Evolutionary conservation across 1,139 yeast species (phyloP).

Genomic region (Hyphopichia fennica): DNA sequence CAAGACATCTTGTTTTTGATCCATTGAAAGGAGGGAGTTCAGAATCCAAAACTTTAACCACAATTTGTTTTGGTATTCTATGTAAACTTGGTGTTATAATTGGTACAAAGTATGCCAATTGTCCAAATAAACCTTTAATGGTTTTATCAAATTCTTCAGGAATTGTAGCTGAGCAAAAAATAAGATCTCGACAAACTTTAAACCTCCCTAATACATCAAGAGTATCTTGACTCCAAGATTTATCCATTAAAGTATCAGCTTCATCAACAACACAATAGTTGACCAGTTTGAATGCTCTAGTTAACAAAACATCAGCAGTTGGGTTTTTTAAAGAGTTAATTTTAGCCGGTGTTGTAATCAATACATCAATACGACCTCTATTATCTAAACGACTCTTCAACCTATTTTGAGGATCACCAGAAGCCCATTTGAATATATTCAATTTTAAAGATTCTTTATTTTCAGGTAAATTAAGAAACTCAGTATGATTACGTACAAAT

Average conservation of each 20-base stretch:
- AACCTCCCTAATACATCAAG: conserved; percentile 53
- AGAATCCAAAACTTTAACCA: conserved; percentile 75
- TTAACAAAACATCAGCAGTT: conserved; percentile 25
- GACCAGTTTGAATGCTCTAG: conserved; percentile 50
- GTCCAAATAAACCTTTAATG: conserved; percentile 62
- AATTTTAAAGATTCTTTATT: conserved; percentile 34
- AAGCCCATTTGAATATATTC: conserved; percentile 59
- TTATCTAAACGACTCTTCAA: conserved; percentile 48
- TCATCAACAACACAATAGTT: conserved; percentile 82
- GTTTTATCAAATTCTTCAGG: conserved; percentile 75
- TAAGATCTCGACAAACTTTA: conserved; percentile 57
- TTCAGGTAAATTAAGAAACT: conserved; percentile 26
- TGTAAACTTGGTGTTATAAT: conserved; percentile 83
- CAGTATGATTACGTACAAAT: conserved; percentile 16
- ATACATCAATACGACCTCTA: conserved; percentile 62
- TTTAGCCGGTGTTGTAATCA: conserved; percentile 84
- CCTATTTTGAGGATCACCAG: conserved; percentile 48
- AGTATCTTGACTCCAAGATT: conserved; percentile 74
- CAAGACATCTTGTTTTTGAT: conserved; percentile 77
- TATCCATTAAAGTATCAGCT: conserved; percentile 90
- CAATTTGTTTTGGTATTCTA: conserved; percentile 73
- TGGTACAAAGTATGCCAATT: conserved; percentile 47
- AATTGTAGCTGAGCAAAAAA: conserved; percentile 88
- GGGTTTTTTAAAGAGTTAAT: conserved; percentile 48
- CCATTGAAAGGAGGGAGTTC: conserved; percentile 76